Conservation (phyloP, 2,329 filamentous ascomycete species). For the Fusarium veterinarium region DNA sequence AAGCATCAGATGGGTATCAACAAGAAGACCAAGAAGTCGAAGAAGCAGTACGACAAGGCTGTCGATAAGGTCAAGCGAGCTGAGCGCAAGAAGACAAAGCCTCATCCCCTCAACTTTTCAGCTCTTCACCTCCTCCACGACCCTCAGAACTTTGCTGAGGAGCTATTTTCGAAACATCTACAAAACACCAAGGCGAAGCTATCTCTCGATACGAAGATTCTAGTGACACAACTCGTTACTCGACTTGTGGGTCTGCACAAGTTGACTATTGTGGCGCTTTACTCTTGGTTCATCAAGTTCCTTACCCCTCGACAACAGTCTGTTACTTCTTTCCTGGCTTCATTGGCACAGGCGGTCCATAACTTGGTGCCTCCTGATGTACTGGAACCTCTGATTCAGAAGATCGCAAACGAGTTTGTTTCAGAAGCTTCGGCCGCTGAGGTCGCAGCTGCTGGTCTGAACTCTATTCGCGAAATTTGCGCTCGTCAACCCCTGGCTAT, state of each 20-base stretch:
- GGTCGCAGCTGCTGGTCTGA: conserved; percentile 90
- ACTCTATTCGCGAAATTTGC: conserved; percentile 95
- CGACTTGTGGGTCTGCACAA: conserved; percentile 93
- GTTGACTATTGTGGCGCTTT: conserved; percentile 87
- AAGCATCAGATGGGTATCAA: conserved; percentile 91
- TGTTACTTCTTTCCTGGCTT: conserved; percentile 93
- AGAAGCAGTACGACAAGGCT: conserved; percentile 81
- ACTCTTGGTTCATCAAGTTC: conserved; percentile 96
- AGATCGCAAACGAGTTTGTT: conserved; percentile 98
- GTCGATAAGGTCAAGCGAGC: conserved; percentile 83
- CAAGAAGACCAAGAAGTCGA: conserved; percentile 94
- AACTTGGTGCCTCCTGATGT: conserved; percentile 92
- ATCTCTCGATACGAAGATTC: conserved; percentile 86
- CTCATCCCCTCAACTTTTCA: conserved; percentile 93
- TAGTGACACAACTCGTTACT: conserved; percentile 91
- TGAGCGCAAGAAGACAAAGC: conserved; percentile 88
- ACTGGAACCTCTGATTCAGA: conserved; percentile 88
- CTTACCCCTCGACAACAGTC: conserved; percentile 88
- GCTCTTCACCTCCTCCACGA: conserved; percentile 94
- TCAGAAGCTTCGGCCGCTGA: conserved; percentile 92
- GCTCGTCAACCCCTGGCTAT: conserved; percentile 94
- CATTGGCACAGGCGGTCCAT: conserved; percentile 90
- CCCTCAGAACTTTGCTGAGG: conserved; percentile 92
- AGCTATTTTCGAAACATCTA: conserved; percentile 89
- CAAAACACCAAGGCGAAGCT: conserved; percentile 88